Evolutionary conservation across 345 rosid species (phyloP).

Genomic region (Eucalyptus globulus): DNA sequence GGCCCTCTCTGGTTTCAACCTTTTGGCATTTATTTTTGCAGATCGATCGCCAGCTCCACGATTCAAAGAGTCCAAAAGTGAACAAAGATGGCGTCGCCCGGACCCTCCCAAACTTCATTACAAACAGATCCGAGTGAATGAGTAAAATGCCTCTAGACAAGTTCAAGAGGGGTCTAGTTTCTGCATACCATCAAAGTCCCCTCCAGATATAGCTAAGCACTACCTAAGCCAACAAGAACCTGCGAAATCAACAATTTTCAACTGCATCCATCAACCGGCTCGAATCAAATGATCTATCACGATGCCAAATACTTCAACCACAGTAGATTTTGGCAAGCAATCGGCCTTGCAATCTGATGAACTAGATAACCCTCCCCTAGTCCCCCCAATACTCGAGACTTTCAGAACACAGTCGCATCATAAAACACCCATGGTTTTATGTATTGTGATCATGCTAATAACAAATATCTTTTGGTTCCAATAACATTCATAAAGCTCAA

Average conservation of each 20-base stretch:
- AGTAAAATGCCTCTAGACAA: neutral
- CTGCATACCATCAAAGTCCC: neutral
- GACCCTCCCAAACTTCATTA: neutral
- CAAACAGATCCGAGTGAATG: neutral
- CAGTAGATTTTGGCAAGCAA: neutral
- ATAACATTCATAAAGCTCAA: neutral
- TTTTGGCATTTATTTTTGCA: neutral
- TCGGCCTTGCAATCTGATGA: neutral
- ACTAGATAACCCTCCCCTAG: neutral
- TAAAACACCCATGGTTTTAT: neutral
- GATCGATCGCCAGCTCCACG: neutral
- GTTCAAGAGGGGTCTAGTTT: neutral
- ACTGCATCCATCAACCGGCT: neutral
- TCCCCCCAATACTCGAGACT: neutral
- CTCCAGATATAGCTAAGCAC: neutral
- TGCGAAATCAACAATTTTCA: neutral
- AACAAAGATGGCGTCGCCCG: constrained; percentile 64
- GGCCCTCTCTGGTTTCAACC: neutral
- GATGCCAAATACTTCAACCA: neutral
- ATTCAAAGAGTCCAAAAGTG: neutral
- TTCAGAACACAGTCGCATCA: neutral
- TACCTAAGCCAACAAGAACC: neutral
- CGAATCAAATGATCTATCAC: neutral
- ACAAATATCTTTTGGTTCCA: too few species aligned
- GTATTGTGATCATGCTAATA: neutral